phyloP scores from a whole-genome alignment of 805 yeast genomes.

The Metschnikowia gruessii region DNA sequence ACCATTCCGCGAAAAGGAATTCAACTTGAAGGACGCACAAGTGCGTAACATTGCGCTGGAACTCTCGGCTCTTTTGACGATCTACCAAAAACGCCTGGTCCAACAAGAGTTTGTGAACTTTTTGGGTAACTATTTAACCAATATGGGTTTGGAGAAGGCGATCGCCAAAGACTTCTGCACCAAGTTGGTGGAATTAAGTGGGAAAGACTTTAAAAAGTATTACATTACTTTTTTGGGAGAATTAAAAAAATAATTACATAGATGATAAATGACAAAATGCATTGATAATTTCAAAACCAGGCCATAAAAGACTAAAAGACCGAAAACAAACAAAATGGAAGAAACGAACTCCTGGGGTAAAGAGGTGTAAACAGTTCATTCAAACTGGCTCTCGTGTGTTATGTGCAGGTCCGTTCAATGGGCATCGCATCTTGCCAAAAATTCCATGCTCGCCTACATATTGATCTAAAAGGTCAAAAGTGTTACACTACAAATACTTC shows the following conservation, averaged over 20 bases:
- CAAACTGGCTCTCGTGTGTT: neutral
- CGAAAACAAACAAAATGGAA: too few relatives aligned
- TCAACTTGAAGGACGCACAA: slow-evolving; percentile 76
- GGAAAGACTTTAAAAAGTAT: slow-evolving; percentile 68
- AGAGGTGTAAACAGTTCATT: neutral
- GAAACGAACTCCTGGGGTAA: too few relatives aligned
- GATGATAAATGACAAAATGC: slow-evolving; percentile 3
- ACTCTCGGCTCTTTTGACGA: slow-evolving; percentile 63
- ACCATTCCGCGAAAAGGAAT: slow-evolving; percentile 67
- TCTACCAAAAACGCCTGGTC: slow-evolving; percentile 34
- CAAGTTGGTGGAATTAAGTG: slow-evolving; percentile 52
- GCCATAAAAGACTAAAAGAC: too few relatives aligned
- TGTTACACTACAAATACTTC: neutral
- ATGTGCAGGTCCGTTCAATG: slow-evolving; percentile 7
- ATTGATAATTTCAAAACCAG: neutral
- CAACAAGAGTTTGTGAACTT: slow-evolving; percentile 47
- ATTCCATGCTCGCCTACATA: slow-evolving; percentile 4
- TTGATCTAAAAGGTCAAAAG: neutral
- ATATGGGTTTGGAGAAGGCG: slow-evolving; percentile 54
- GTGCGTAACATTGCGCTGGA: slow-evolving; percentile 72
- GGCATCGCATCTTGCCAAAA: slow-evolving; percentile 17
- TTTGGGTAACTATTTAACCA: slow-evolving; percentile 54
- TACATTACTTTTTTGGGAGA: slow-evolving; percentile 46
- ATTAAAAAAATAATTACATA: slow-evolving; percentile 26
- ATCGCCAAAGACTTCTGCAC: slow-evolving; percentile 60